Percentiles rank a stretch among this genome's conserved stretches.
Evolutionary conservation across 495 filamentous ascomycete species (phyloP).

Genomic region (Annulohypoxylon moriforme): DNA sequence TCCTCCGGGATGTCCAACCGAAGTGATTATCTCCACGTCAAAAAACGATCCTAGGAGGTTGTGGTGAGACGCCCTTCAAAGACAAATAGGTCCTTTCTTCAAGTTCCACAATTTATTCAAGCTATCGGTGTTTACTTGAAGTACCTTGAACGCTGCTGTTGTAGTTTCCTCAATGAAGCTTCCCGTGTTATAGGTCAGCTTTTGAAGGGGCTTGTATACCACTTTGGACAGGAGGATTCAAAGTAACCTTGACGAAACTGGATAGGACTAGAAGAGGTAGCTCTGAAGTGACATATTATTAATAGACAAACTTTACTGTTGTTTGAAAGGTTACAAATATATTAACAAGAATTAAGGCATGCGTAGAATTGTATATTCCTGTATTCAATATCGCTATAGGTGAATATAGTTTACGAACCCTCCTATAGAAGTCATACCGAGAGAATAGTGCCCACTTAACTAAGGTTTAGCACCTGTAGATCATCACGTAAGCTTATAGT

Average conservation of each 20-base stretch:
- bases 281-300: not conserved
- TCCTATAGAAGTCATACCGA: not conserved
- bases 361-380: not conserved
- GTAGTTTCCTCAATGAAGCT: no score
- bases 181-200: not conserved
- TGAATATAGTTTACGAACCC: not conserved
- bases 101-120: no score
- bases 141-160: no score
- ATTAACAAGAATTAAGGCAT: not conserved
- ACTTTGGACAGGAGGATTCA: no score
- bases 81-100: no score
- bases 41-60: no score
- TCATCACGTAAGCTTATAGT: not conserved
- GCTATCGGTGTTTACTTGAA: no score
- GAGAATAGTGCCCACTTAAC: not conserved
- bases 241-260: not conserved
- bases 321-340: not conserved
- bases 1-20: no score
- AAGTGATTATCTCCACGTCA: no score
- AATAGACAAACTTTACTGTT: not conserved
- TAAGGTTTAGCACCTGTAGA: not conserved
- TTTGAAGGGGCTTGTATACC: not conserved
- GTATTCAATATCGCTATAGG: not conserved
- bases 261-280: not conserved
- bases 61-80: no score